Percentiles rank a stretch among this genome's conserved stretches.
Conservation (phyloP, 2,329 filamentous ascomycete species). For the Sporothrix schenckii region DNA sequence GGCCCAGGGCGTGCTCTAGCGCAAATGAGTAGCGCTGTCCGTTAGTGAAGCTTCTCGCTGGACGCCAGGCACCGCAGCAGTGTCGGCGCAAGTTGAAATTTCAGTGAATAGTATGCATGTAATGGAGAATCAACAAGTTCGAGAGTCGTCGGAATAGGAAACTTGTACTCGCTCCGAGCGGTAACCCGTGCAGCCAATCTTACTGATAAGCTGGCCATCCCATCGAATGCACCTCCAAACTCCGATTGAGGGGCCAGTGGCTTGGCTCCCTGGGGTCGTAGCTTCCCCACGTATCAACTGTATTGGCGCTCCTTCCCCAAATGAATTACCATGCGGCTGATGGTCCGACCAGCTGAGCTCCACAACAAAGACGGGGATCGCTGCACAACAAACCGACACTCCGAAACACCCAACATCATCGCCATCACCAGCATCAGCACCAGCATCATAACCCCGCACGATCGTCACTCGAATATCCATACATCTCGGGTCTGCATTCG, state of each 20-base stretch:
- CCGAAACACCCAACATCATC: neutral
- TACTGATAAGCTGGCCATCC: neutral
- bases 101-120: neutral
- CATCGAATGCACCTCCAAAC: neutral
- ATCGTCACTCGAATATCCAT: neutral
- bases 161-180: neutral
- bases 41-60: neutral
- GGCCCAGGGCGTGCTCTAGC: constrained; percentile 2
- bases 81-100: neutral
- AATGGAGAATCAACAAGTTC: neutral
- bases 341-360: constrained; percentile 18
- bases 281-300: neutral
- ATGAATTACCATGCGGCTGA: neutral
- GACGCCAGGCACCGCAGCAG: neutral
- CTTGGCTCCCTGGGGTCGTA: neutral
- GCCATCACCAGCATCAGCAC: neutral
- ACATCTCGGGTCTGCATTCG: neutral
- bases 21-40: neutral
- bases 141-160: neutral
- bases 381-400: neutral
- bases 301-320: constrained; percentile 13
- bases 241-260: neutral
- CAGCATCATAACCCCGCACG: neutral
- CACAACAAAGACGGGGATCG: neutral
- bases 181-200: neutral